Percentiles rank a stretch among this genome's conserved stretches.
These are phyloP conservation scores for Aspergillus texensis DNA, from an alignment of 2,329 filamentous ascomycete genomes.

Conservation along the genomic window DNA sequence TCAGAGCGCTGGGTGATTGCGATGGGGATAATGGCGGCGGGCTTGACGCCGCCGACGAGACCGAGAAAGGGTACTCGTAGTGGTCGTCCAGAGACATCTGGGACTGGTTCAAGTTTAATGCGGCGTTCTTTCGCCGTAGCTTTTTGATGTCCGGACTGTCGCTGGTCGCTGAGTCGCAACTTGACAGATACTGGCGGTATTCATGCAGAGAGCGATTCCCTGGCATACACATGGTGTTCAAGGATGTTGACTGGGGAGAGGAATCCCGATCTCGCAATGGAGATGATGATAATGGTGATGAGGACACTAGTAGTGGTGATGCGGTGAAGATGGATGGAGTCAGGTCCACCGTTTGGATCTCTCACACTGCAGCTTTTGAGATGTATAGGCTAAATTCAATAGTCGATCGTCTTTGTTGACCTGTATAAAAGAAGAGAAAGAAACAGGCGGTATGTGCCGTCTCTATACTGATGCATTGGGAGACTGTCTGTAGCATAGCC, in stretches of 20 bases:
- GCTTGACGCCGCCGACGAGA: conserved; percentile 36
- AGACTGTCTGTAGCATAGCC: not conserved
- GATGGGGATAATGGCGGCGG: conserved; percentile 42
- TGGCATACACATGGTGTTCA: conserved; percentile 11
- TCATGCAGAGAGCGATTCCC: conserved; percentile 34
- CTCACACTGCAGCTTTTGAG: not conserved
- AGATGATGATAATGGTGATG: conserved; percentile 17
- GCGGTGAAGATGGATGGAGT: conserved; percentile 7
- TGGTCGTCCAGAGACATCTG: conserved; percentile 16
- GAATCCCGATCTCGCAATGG: conserved; percentile 5
- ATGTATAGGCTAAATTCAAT: conserved; percentile 6
- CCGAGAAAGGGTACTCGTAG: conserved; percentile 27
- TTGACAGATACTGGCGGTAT: conserved; percentile 39
- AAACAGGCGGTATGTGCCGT: not conserved
- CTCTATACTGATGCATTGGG: not conserved
- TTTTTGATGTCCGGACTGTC: conserved; percentile 31
- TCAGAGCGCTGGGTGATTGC: conserved; percentile 37
- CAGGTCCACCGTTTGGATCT: conserved; percentile 1
- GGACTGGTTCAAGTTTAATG: conserved; percentile 33
- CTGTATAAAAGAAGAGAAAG: not conserved
- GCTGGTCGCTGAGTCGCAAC: conserved; percentile 27
- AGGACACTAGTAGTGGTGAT: not conserved
- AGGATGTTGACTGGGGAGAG: conserved; percentile 9
- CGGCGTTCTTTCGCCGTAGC: conserved; percentile 38
- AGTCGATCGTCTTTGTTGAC: not conserved